Evolutionary conservation across 2,329 filamentous ascomycete genomes (phyloP).

Genomic region (Curvularia eragrostidis): DNA sequence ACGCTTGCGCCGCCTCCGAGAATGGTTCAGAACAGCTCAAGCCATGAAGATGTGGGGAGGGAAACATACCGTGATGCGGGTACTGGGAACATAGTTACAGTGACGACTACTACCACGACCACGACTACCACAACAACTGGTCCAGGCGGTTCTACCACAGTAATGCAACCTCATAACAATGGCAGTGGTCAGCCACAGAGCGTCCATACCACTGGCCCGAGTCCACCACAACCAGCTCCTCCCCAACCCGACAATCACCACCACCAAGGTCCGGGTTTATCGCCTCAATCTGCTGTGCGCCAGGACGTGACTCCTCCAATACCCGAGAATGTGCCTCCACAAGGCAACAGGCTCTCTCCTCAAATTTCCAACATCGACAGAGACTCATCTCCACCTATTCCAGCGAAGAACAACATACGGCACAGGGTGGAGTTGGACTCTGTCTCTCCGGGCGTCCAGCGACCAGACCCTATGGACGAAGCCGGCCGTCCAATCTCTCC

Average conservation of each 20-base stretch:
- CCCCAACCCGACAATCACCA: constrained; percentile 23
- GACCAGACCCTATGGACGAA: constrained; percentile 41
- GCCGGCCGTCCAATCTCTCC: constrained; percentile 36
- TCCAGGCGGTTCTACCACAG: constrained; percentile 44
- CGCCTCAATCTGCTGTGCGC: constrained; percentile 23
- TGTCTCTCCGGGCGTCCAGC: constrained; percentile 42
- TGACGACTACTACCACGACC: constrained; percentile 47
- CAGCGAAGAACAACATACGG: constrained; percentile 45
- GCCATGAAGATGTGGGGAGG: constrained; percentile 35
- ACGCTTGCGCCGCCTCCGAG: constrained; percentile 25
- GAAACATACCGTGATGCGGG: constrained; percentile 42
- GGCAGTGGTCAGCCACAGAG: constrained; percentile 29
- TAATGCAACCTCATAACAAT: constrained; percentile 36
- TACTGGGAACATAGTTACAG: constrained; percentile 45
- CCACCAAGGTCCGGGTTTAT: constrained; percentile 21
- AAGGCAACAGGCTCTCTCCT: constrained; percentile 10
- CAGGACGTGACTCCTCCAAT: constrained; percentile 15
- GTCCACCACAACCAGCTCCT: constrained; percentile 41
- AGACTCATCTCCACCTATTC: constrained; percentile 41
- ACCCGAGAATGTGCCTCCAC: constrained; percentile 9
- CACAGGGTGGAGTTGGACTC: constrained; percentile 46
- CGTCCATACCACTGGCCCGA: constrained; percentile 43
- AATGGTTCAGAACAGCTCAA: constrained; percentile 27
- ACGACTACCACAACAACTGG: constrained; percentile 47
- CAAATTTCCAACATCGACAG: constrained; percentile 19